Base-by-base conservation (phyloP, 768 basidiomycete genomes). In the Tylopilus plumbeoviolaceoides region DNA sequence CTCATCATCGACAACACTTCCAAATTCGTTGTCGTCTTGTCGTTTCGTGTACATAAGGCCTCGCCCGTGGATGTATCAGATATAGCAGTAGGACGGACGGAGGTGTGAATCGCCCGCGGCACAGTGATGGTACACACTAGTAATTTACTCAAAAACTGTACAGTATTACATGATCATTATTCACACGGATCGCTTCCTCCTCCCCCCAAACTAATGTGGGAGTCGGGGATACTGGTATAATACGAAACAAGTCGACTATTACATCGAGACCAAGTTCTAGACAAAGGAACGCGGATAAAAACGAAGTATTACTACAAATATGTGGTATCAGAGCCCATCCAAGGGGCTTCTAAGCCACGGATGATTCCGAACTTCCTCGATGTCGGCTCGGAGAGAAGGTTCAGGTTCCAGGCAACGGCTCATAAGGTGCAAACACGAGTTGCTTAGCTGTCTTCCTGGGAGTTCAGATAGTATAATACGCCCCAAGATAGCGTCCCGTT, bases 361-460 rank as follows among this genome's bases (percentile, higher is more conserved):
- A 70, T 95, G 90, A n/a, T 69, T 72, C 45, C 83, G 81, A 36
- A 99, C 85, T 69, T 95, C 87, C 45, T 75, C 72, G 48, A 98
- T 91, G 38, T 86, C 87, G 28, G 89, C 87, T 44, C 95, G 80
- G 53, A 83, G 80, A 56, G 80, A 72, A 2, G 91, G 92, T 62
- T 97, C 83, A 15, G 89, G 87, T 57, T 92, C 85, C 54, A 99
- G 75, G 73, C 97, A 98, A 48, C 80, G 78, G 49, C 72, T 72
- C 80, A 91, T 82, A 58, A 91, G 74, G 55, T 80, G 73, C 64
- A 87, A 71, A 40, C 83, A 83, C 7, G 66, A 71, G 33, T 70
- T 69, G 20, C 81, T 78, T 14, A 81, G 63, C 40, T 63, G 65
- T 47, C 61, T 64, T 15, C 70, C 69, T 9, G 59, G 60, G 15